A percentile compares a stretch with the other conserved stretches of the same genome.
These are phyloP conservation scores for Paecilomyces niveus DNA, from an alignment of 2,329 filamentous ascomycete genomes.

Conservation along the genomic window DNA sequence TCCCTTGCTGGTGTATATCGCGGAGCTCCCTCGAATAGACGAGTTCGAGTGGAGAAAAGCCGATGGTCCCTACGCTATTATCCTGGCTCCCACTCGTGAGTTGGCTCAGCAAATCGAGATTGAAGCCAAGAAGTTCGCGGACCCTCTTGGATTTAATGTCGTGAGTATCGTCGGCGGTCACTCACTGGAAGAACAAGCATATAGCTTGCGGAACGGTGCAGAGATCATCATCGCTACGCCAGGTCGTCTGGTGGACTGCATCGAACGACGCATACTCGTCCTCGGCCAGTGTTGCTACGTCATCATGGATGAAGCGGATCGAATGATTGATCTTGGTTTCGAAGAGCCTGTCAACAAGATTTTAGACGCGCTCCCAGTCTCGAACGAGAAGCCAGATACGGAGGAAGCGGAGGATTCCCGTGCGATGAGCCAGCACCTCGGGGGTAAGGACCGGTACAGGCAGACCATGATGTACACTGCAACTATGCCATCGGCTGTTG, in stretches of 20 bases:
- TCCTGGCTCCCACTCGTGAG: slow-evolving; percentile 93
- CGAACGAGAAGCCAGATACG: slow-evolving; percentile 90
- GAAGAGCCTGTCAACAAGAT: slow-evolving; percentile 98
- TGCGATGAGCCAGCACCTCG: slow-evolving; percentile 75
- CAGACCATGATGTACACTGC: slow-evolving; percentile 99
- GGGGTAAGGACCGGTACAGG: slow-evolving; percentile 71
- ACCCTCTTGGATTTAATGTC: slow-evolving; percentile 82
- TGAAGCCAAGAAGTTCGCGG: slow-evolving; percentile 88
- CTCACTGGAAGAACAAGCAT: slow-evolving; percentile 87
- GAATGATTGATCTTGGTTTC: slow-evolving; percentile 98
- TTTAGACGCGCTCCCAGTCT: slow-evolving; percentile 82
- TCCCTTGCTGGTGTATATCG: slow-evolving; percentile 89
- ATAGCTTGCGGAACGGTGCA: slow-evolving; percentile 80
- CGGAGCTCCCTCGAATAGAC: slow-evolving; percentile 75
- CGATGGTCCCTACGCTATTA: slow-evolving; percentile 94
- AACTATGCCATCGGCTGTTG: slow-evolving; percentile 88
- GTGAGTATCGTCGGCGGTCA: slow-evolving; percentile 98
- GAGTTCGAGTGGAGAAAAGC: slow-evolving; percentile 79
- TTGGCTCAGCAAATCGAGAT: slow-evolving; percentile 94
- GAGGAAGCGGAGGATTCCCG: slow-evolving; percentile 81
- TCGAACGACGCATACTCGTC: slow-evolving; percentile 85
- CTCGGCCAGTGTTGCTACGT: slow-evolving; percentile 96
- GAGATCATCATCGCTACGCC: slow-evolving; percentile 99
- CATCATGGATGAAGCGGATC: slow-evolving; percentile 98
- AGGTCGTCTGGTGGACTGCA: slow-evolving; percentile 92